These are phyloP conservation scores for Ophiostoma perfectum DNA, from an alignment of 2,329 filamentous ascomycete genomes.

Conservation along the genomic window DNA sequence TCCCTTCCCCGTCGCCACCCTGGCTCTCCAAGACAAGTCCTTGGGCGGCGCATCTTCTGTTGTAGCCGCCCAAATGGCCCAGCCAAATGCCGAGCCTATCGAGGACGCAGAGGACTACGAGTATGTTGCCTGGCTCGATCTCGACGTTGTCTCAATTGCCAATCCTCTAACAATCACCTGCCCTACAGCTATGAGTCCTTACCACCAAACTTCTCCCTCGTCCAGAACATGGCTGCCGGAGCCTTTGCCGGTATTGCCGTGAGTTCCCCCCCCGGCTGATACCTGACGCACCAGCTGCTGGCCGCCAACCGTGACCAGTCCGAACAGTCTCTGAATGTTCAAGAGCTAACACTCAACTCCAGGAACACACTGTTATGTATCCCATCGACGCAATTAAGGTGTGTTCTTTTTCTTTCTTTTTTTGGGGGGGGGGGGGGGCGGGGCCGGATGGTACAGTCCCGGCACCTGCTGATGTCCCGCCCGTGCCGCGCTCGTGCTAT, in stretches of 20 bases:
- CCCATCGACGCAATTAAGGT: constrained; percentile 98
- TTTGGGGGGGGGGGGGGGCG: too few species aligned
- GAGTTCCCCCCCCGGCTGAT: too few species aligned
- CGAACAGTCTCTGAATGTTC: too few species aligned
- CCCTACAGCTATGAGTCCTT: constrained; percentile 85
- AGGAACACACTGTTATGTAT: constrained; percentile 99
- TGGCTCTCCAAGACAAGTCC: constrained; percentile 57
- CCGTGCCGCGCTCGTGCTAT: too few species aligned
- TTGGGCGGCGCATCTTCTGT: constrained; percentile 60
- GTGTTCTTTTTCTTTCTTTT: too few species aligned
- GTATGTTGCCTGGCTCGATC: constrained; percentile 43
- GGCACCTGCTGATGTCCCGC: too few species aligned
- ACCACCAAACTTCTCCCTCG: constrained; percentile 86
- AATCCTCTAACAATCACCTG: constrained; percentile 7
- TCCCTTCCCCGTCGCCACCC: constrained; percentile 43
- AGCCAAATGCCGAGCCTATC: constrained; percentile 57
- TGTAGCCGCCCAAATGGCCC: constrained; percentile 66
- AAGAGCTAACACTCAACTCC: constrained; percentile 44
- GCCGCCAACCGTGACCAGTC: too few species aligned
- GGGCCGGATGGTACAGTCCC: too few species aligned
- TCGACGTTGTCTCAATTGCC: not conserved
- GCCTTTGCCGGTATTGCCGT: constrained; percentile 94
- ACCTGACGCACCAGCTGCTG: too few species aligned
- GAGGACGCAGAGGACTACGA: constrained; percentile 64
- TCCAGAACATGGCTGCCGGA: constrained; percentile 92